These are phyloP conservation scores for Salix dunnii DNA, from an alignment of 345 rosid genomes.

Conservation along the genomic window DNA sequence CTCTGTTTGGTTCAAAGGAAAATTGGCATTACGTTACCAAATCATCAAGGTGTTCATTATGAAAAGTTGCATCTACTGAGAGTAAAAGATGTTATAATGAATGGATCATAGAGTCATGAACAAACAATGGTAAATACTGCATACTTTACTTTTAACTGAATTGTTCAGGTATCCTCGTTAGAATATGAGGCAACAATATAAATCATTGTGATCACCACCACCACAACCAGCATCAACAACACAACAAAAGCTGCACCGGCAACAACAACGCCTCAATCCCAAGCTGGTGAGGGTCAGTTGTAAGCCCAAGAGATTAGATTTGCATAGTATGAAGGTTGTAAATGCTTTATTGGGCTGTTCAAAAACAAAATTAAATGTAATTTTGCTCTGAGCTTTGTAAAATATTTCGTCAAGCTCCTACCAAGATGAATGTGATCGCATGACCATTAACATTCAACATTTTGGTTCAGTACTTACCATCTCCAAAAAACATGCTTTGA, in stretches of 20 bases:
- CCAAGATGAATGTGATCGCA: background rate
- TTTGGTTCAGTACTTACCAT: background rate
- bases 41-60: background rate
- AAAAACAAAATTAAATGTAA: too few species aligned
- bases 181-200: background rate
- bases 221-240: too few species aligned
- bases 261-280: too few species aligned
- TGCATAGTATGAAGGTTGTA: too few species aligned
- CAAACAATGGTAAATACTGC: background rate
- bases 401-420: background rate
- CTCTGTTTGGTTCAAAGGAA: constrained; percentile 41
- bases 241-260: too few species aligned
- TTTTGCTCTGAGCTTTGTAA: background rate
- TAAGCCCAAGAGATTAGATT: too few species aligned
- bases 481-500: background rate
- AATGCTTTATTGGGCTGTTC: too few species aligned
- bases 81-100: background rate
- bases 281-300: too few species aligned
- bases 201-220: constrained; percentile 2
- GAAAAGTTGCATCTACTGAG: background rate
- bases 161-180: background rate
- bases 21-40: constrained; percentile 5
- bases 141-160: background rate
- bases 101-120: background rate
- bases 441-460: background rate